Percentiles rank a stretch among this genome's conserved stretches.
These are phyloP conservation scores for Suillus subluteus DNA, from an alignment of 768 basidiomycete species.

Conservation along the genomic window DNA sequence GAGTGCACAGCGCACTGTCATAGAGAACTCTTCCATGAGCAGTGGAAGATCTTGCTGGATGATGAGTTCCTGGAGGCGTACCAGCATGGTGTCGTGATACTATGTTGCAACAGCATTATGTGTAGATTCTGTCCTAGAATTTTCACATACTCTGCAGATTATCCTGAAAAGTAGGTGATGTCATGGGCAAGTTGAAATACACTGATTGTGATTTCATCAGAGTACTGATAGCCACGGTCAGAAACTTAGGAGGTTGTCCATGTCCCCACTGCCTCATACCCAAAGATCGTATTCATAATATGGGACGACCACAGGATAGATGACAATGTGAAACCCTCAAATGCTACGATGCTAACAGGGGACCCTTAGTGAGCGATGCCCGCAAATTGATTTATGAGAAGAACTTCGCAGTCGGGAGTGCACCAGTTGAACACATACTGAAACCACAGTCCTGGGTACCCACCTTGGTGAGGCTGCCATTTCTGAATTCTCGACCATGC, in stretches of 20 bases:
- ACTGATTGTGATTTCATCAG: slow-evolving; percentile 2
- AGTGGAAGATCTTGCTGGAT: too few species aligned
- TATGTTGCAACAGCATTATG: slow-evolving; percentile 19
- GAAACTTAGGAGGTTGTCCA: slow-evolving; percentile 29
- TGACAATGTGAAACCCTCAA: not conserved
- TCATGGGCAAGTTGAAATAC: rapidly evolving
- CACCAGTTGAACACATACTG: not conserved
- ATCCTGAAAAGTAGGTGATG: slow-evolving; percentile 33
- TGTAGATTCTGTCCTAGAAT: slow-evolving; percentile 24
- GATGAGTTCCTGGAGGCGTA: slow-evolving; percentile 25
- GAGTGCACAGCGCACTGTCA: slow-evolving; percentile 16
- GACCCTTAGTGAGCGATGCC: rapidly evolving
- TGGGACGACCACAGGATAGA: slow-evolving; percentile 16
- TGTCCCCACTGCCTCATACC: slow-evolving; percentile 30
- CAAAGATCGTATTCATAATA: slow-evolving; percentile 11
- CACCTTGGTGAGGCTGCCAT: not conserved
- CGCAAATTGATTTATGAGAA: not conserved
- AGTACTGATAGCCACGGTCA: slow-evolving; percentile 26
- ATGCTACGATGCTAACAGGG: not conserved
- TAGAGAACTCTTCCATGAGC: slow-evolving; percentile 25
- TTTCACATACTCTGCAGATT: slow-evolving; percentile 28
- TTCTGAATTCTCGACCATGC: too few species aligned
- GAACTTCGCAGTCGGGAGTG: not conserved
- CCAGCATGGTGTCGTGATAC: slow-evolving; percentile 22
- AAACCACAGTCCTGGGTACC: too few species aligned